A percentile compares a stretch with the other conserved stretches of the same genome.
phyloP scores from a whole-genome alignment of 805 yeast genomes.

The Metschnikowia proteae region DNA sequence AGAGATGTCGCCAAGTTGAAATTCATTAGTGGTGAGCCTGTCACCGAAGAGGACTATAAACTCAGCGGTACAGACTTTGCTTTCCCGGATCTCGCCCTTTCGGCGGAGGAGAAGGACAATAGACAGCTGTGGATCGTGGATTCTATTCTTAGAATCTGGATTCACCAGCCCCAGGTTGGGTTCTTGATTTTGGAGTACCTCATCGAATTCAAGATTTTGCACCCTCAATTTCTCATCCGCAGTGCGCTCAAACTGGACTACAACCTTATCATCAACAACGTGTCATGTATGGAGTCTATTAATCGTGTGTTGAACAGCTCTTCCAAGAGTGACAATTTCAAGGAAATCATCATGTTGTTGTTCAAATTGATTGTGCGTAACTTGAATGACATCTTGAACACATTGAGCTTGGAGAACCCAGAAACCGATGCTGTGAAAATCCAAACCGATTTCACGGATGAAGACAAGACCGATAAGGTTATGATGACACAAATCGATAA shows the following conservation, averaged over 20 bases:
- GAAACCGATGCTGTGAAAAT: slow-evolving; percentile 22
- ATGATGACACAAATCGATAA: slow-evolving; percentile 26
- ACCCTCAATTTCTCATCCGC: slow-evolving; percentile 26
- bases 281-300: slow-evolving; percentile 42
- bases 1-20: slow-evolving; percentile 40
- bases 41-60: slow-evolving; percentile 29
- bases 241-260: slow-evolving; percentile 24
- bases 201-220: slow-evolving; percentile 36
- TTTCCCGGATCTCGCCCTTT: slow-evolving; percentile 27
- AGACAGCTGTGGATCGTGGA: slow-evolving; percentile 39
- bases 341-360: slow-evolving; percentile 19
- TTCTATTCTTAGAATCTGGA: slow-evolving; percentile 40
- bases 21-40: slow-evolving; percentile 31
- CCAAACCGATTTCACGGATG: slow-evolving; percentile 25
- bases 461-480: slow-evolving; percentile 22
- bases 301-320: slow-evolving; percentile 30
- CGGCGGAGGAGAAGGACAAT: slow-evolving; percentile 21
- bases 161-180: slow-evolving; percentile 43
- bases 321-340: slow-evolving; percentile 18
- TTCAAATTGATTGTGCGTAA: slow-evolving; percentile 28
- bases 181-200: slow-evolving; percentile 41
- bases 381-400: slow-evolving; percentile 24
- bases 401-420: slow-evolving; percentile 15
- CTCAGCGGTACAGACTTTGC: slow-evolving; percentile 27
- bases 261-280: slow-evolving; percentile 38